phyloP scores from a whole-genome alignment of 2,329 filamentous ascomycete genomes.

The Penicillium paneum region DNA sequence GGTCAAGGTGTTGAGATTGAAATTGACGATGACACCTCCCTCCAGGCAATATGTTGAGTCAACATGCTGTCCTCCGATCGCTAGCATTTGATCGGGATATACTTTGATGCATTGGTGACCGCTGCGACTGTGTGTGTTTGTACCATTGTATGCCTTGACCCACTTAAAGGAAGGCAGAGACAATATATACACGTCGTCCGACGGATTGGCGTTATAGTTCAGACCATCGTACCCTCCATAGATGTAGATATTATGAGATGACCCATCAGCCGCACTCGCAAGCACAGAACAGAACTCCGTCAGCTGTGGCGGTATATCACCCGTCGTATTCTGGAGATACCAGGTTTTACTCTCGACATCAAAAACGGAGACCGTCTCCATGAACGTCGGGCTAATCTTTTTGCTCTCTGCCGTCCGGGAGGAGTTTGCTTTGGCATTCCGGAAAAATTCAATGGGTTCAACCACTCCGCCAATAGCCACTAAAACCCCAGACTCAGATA shows the following conservation, averaged over 20 bases:
- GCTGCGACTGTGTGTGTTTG: slow-evolving; percentile 16
- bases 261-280: slow-evolving; percentile 37
- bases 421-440: slow-evolving; percentile 4
- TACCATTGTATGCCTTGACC: slow-evolving; percentile 18
- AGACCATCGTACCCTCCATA: slow-evolving; percentile 48
- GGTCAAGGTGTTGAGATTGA: slow-evolving; percentile 18
- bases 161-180: slow-evolving; percentile 23
- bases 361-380: slow-evolving; percentile 39
- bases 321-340: slow-evolving; percentile 44
- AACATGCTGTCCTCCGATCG: slow-evolving; percentile 11
- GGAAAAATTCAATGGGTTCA: slow-evolving; percentile 22
- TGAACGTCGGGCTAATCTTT: slow-evolving; percentile 32
- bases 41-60: slow-evolving; percentile 13
- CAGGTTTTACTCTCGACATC: slow-evolving; percentile 36
- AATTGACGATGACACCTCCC: slow-evolving; percentile 15
- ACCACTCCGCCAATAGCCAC: slow-evolving; percentile 41
- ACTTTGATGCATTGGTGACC: slow-evolving; percentile 17
- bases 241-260: slow-evolving; percentile 49
- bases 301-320: slow-evolving; percentile 33
- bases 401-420: slow-evolving; percentile 5
- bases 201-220: slow-evolving; percentile 25
- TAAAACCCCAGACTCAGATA: slow-evolving; percentile 36
- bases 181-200: slow-evolving; percentile 40
- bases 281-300: slow-evolving; percentile 44
- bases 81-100: slow-evolving; percentile 22